Percentiles rank a stretch among this genome's conserved stretches.
Conservation (phyloP, 495 filamentous ascomycete genomes). For the Xanthoparmelia taractica region DNA sequence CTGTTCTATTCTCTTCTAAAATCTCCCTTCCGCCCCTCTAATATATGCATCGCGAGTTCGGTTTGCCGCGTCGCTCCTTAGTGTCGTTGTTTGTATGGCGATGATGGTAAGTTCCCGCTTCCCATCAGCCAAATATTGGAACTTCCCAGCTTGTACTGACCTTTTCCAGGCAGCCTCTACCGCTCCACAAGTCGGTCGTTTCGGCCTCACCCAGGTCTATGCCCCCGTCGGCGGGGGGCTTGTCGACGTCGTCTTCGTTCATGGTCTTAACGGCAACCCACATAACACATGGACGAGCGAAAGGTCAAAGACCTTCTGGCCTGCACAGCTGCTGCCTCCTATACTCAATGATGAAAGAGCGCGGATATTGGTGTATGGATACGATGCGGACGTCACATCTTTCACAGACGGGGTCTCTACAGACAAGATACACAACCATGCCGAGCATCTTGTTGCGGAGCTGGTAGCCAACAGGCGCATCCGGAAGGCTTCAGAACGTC, state of each 20-base stretch:
- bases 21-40: background rate
- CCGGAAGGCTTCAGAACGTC: slow-evolving; percentile 48
- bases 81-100: background rate
- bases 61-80: background rate
- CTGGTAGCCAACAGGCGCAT: slow-evolving; percentile 53
- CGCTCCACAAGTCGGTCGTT: slow-evolving; percentile 43
- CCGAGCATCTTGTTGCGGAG: slow-evolving; percentile 64
- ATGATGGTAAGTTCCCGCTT: slow-evolving; percentile 20
- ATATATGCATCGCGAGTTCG: slow-evolving; percentile 7
- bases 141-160: slow-evolving; percentile 6
- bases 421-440: slow-evolving; percentile 76
- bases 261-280: slow-evolving; percentile 76
- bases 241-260: slow-evolving; percentile 69
- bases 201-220: slow-evolving; percentile 64
- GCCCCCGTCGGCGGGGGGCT: slow-evolving; percentile 41
- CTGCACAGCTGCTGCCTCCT: slow-evolving; percentile 61
- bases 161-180: slow-evolving; percentile 20
- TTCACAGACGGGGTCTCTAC: slow-evolving; percentile 55
- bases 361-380: slow-evolving; percentile 74
- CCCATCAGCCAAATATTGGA: background rate
- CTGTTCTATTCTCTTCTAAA: background rate
- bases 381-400: slow-evolving; percentile 69
- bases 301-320: slow-evolving; percentile 64
- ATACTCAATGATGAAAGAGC: slow-evolving; percentile 54
- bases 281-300: slow-evolving; percentile 66